These are phyloP conservation scores for Sphagnurus paluster DNA, from an alignment of 1,284 basidiomycete genomes.

Conservation along the genomic window DNA sequence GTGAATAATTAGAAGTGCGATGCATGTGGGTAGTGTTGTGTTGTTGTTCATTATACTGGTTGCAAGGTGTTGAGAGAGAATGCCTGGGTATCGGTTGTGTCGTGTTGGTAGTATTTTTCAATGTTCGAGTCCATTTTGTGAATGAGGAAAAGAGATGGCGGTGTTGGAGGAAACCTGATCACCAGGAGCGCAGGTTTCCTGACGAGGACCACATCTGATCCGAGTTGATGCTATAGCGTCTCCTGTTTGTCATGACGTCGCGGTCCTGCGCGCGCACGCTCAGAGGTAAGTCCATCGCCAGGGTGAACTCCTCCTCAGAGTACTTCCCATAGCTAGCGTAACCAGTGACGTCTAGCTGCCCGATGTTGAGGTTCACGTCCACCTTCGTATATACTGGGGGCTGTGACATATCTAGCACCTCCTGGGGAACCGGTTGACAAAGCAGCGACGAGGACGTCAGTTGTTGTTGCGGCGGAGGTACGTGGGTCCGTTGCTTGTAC, in stretches of 20 bases:
- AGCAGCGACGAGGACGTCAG: slow-evolving; percentile 16
- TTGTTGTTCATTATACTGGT: background rate
- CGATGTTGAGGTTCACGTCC: slow-evolving; percentile 20
- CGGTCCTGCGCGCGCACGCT: slow-evolving; percentile 18
- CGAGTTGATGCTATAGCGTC: slow-evolving; percentile 10
- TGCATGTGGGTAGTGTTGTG: background rate
- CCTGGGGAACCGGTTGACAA: slow-evolving; percentile 9
- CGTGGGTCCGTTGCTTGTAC: slow-evolving; percentile 24
- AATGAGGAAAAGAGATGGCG: background rate
- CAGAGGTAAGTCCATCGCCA: slow-evolving; percentile 33
- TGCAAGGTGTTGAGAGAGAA: background rate
- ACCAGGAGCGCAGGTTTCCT: slow-evolving; percentile 8
- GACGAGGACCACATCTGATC: slow-evolving; percentile 15
- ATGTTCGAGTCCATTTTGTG: no score
- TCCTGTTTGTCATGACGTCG: slow-evolving; percentile 11
- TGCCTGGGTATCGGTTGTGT: no score
- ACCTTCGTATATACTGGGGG: slow-evolving; percentile 24
- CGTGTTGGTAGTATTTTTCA: background rate
- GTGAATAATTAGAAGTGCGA: background rate
- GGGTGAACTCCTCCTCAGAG: slow-evolving; percentile 31
- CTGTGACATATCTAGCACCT: slow-evolving; percentile 17
- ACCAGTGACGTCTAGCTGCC: slow-evolving; percentile 19
- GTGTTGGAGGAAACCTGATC: background rate
- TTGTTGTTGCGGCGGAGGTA: slow-evolving; percentile 14
- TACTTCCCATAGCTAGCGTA: slow-evolving; percentile 20